Evolutionary conservation across 208 protist genomes (phyloP), one percentile per base, ranked within the genome.

Genomic region (Borovskyia barvae): DNA sequence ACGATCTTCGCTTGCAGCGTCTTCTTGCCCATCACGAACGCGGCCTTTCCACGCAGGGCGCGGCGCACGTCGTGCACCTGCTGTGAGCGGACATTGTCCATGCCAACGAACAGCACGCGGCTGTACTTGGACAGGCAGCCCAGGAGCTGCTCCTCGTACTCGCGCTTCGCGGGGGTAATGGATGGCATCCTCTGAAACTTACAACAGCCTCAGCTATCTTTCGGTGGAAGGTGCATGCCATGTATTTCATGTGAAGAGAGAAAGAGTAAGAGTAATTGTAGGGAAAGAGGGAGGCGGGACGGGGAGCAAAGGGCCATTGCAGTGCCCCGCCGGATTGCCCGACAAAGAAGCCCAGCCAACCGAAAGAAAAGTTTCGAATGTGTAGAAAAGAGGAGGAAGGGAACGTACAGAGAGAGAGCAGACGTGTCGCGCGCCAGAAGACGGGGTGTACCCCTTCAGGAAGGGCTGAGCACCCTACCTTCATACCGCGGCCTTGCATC

Each of bases 1-100:
- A 99, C 84, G 64, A 93, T 92, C 78, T 98, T 97, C 58, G 94
- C 93, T 65, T 99, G 97, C 53, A 99, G 86, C 42, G 98, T 99
- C 81, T 99, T 99, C 93, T 99, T 99, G 47, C 98, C 98, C 89
- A 99, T 98, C 57, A 99, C 60, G 41, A 99, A 65, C 51, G 90
- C 86, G 54, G 85, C 98, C 77, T 97, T 93, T 41, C 97, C 95
- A 57, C 98, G 90, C 55, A 99, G 91, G 32, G 90, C 80, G 46
- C 63, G 66, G 66, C 98, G 90, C 72, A 99, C 98, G 37, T 97
- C 71, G 66, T 98, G 90, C 54, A 99, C 78, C 89, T 99, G 97
- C 68, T 92, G 87, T 51, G 98, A 99, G 59, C 96, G 92, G 29
- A 99, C 98, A 73, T 99, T 99, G 84, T 99, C 97, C 56, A 92